Conservation (phyloP, 768 basidiomycete genomes). For the Pulveroboletus ravenelii region DNA sequence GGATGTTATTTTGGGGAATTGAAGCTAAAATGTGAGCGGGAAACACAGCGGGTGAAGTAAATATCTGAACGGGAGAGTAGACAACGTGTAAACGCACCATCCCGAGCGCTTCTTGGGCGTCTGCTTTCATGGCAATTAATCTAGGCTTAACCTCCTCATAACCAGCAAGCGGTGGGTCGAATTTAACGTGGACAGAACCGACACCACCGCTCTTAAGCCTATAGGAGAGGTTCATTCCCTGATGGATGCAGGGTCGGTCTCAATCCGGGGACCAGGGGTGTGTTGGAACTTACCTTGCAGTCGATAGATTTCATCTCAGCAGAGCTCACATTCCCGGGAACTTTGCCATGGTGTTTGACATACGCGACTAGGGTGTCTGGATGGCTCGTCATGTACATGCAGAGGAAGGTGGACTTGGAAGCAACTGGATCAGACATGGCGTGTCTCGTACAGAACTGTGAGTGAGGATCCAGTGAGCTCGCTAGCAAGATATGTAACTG, state of each 20-base stretch:
- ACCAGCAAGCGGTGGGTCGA: slow-evolving; percentile 67
- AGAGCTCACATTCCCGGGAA: slow-evolving; percentile 47
- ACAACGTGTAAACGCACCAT: slow-evolving; percentile 47
- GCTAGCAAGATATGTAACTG: too few relatives aligned
- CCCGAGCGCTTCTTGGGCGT: slow-evolving; percentile 74
- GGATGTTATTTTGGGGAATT: slow-evolving; percentile 54
- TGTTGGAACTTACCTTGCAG: slow-evolving; percentile 44
- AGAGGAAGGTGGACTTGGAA: slow-evolving; percentile 68
- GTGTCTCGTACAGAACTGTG: not conserved
- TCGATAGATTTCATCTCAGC: slow-evolving; percentile 72
- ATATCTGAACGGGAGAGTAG: not conserved
- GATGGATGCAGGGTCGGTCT: not conserved
- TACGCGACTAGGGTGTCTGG: slow-evolving; percentile 83
- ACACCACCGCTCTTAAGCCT: slow-evolving; percentile 45
- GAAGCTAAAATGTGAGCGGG: slow-evolving; percentile 40
- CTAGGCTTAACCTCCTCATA: slow-evolving; percentile 84
- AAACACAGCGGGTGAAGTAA: not conserved
- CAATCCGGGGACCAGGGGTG: not conserved
- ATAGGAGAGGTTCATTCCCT: slow-evolving; percentile 73
- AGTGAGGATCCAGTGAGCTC: too few relatives aligned
- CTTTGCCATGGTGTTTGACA: slow-evolving; percentile 70
- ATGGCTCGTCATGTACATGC: slow-evolving; percentile 82
- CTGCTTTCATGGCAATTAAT: slow-evolving; percentile 71
- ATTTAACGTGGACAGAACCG: slow-evolving; percentile 45
- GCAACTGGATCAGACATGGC: slow-evolving; percentile 69